A percentile compares a stretch with the other conserved stretches of the same genome.
Evolutionary conservation across 371 early-diverging fungal genomes (phyloP).

Genomic region (Lichtheimia hyalospora): DNA sequence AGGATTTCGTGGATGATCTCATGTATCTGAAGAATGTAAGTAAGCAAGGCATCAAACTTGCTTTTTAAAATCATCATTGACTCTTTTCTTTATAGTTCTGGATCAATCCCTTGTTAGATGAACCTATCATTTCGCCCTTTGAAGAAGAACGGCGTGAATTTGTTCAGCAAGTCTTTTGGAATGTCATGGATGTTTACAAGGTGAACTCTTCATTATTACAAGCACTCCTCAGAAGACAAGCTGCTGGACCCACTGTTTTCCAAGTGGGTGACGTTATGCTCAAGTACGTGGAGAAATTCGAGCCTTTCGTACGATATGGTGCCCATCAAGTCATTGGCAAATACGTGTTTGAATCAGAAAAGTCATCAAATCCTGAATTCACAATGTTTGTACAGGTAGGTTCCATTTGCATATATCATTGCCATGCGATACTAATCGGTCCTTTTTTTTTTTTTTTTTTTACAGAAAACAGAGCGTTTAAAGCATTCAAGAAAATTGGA

Average conservation of each 20-base stretch:
- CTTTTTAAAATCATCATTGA: not conserved
- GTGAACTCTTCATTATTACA: constrained; percentile 69
- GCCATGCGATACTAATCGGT: too few species aligned
- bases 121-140: not conserved
- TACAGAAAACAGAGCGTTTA: constrained; percentile 64
- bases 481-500: constrained; percentile 83
- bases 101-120: constrained; percentile 67
- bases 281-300: constrained; percentile 66
- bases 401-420: too few species aligned
- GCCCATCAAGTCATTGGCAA: constrained; percentile 86
- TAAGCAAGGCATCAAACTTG: not conserved
- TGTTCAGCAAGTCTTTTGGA: constrained; percentile 80
- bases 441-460: too few species aligned
- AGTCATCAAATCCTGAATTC: constrained; percentile 66
- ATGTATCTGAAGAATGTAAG: constrained; percentile 57
- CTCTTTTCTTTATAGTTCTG: constrained; percentile 47
- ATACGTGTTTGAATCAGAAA: constrained; percentile 79
- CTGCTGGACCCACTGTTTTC: constrained; percentile 71
- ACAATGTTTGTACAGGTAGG: constrained; percentile 73
- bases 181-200: constrained; percentile 69
- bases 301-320: constrained; percentile 86
- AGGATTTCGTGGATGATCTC: constrained; percentile 86
- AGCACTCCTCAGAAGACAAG: constrained; percentile 71
- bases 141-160: constrained; percentile 53
- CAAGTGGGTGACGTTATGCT: constrained; percentile 87